Conservation (phyloP, 2,329 filamentous ascomycete species). For the Pseudopyricularia cyperi region DNA sequence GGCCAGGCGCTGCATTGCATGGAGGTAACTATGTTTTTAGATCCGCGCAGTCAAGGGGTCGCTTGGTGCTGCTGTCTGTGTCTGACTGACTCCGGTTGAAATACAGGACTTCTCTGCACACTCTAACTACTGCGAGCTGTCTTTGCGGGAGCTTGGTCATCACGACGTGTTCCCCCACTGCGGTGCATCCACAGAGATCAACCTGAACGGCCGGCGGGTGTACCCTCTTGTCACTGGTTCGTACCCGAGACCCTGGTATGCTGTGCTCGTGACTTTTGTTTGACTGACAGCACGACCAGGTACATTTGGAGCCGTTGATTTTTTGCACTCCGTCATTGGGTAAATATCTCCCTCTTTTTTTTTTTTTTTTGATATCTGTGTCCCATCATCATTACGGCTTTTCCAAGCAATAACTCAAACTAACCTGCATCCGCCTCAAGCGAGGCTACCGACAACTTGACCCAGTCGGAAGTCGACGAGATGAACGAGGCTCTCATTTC, state of each 20-base stretch:
- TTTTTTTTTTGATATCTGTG: too few species aligned
- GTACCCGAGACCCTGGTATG: not conserved
- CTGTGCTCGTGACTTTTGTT: not conserved
- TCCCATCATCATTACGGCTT: too few species aligned
- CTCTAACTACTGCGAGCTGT: slow-evolving; percentile 73
- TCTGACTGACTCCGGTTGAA: not conserved
- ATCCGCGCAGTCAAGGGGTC: not conserved
- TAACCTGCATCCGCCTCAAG: slow-evolving; percentile 4
- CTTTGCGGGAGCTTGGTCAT: slow-evolving; percentile 58
- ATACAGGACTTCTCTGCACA: slow-evolving; percentile 58
- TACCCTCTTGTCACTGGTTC: slow-evolving; percentile 57
- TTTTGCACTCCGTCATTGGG: slow-evolving; percentile 61
- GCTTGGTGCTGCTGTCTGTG: not conserved
- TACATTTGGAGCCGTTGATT: slow-evolving; percentile 71
- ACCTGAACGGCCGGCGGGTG: slow-evolving; percentile 50
- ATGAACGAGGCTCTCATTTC: slow-evolving; percentile 63
- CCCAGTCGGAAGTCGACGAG: slow-evolving; percentile 73
- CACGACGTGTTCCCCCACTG: slow-evolving; percentile 61
- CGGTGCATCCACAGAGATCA: slow-evolving; percentile 52
- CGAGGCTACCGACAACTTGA: slow-evolving; percentile 73
- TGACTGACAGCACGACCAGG: slow-evolving; percentile 12
- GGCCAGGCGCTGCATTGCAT: slow-evolving; percentile 67
- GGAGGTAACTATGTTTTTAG: slow-evolving; percentile 28
- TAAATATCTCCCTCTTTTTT: slow-evolving; percentile 4
- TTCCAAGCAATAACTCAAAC: too few species aligned